Conservation (phyloP, 2,329 filamentous ascomycete species). For the Fusarium euwallaceae region DNA sequence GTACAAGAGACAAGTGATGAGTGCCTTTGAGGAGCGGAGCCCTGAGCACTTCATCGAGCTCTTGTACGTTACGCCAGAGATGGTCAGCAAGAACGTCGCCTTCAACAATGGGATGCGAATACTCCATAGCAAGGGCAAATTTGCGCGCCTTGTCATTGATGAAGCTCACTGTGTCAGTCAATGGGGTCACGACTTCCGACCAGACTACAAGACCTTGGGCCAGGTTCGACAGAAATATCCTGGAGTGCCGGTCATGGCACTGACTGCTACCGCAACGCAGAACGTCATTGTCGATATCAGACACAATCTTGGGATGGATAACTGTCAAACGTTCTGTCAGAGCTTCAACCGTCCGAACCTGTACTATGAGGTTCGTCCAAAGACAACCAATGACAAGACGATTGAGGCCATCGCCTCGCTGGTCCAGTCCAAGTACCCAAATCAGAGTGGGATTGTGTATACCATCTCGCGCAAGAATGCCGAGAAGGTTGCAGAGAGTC, state of each 20-base stretch:
- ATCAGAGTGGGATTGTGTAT: conserved; percentile 91
- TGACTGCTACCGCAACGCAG: conserved; percentile 94
- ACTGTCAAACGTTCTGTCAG: conserved; percentile 85
- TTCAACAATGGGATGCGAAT: conserved; percentile 76
- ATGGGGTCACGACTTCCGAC: conserved; percentile 98
- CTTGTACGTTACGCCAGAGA: conserved; percentile 96
- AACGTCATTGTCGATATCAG: conserved; percentile 94
- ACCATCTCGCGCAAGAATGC: conserved; percentile 88
- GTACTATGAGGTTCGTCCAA: conserved; percentile 85
- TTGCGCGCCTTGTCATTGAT: conserved; percentile 95
- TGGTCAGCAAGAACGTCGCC: conserved; percentile 84
- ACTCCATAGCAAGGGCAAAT: conserved; percentile 77
- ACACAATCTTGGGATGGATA: conserved; percentile 86
- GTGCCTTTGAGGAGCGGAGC: conserved; percentile 69
- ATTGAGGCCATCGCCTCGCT: conserved; percentile 68
- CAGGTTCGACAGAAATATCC: conserved; percentile 79
- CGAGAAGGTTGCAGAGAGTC: conserved; percentile 80
- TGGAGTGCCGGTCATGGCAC: conserved; percentile 89
- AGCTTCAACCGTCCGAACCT: conserved; percentile 98
- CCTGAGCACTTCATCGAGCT: conserved; percentile 86
- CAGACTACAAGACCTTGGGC: conserved; percentile 92
- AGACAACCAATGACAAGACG: conserved; percentile 68
- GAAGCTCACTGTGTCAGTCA: conserved; percentile 99
- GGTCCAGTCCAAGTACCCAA: conserved; percentile 77
- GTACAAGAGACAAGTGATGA: conserved; percentile 76